Evolutionary conservation across 768 basidiomycete species (phyloP).

Genomic region (Roridomyces roridus): DNA sequence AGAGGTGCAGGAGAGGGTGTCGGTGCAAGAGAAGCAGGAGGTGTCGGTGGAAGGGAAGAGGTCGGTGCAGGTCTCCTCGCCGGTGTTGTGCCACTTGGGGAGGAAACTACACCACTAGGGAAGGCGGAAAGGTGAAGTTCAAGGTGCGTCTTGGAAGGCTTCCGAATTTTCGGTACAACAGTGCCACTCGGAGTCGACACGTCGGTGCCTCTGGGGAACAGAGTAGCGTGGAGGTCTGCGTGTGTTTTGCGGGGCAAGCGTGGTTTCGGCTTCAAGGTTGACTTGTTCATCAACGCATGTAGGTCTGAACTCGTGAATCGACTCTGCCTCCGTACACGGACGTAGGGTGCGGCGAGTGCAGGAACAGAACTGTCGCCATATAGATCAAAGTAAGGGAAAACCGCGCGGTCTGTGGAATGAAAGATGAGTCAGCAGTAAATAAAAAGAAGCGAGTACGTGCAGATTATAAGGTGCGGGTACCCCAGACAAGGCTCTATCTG

Average conservation of each 20-base stretch:
- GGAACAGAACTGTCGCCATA: conserved; percentile 34
- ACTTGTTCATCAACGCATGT: conserved; percentile 21
- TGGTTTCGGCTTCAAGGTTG: background rate
- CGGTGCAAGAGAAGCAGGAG: background rate
- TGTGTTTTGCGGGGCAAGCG: conserved; percentile 13
- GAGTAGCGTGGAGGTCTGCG: conserved; percentile 14
- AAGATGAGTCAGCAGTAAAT: background rate
- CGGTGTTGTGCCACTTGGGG: conserved; percentile 14
- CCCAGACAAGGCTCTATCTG: background rate
- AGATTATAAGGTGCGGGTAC: conserved; percentile 46
- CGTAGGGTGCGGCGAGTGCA: conserved; percentile 6
- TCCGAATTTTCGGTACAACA: background rate
- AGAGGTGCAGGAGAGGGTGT: background rate
- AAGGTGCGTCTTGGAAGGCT: conserved; percentile 10
- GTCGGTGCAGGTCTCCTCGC: background rate
- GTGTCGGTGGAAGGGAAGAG: background rate
- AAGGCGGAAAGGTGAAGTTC: conserved; percentile 20
- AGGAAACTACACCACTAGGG: conserved; percentile 6
- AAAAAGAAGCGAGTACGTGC: conserved; percentile 30
- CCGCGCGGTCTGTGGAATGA: conserved; percentile 36
- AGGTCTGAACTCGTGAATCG: conserved; percentile 23
- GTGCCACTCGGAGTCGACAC: conserved; percentile 20
- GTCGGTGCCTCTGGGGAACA: conserved; percentile 18
- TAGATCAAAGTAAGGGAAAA: conserved; percentile 48
- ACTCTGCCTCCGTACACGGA: conserved; percentile 11